Evolutionary conservation across 257 asterid species (phyloP).

Genomic region (Salvia splendens): DNA sequence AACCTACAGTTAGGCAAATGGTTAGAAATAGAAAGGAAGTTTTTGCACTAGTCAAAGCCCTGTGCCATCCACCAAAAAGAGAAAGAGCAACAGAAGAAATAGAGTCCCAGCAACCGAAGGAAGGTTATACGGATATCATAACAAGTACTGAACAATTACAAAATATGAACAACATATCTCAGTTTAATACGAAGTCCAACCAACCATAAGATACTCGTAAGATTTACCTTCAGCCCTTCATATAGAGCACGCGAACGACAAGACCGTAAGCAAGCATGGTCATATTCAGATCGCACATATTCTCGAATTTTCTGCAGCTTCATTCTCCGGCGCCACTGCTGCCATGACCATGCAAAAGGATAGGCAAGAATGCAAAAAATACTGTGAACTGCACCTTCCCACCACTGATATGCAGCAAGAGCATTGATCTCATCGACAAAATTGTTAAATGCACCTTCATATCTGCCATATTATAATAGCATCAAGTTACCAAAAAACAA

Average conservation of each 20-base stretch:
- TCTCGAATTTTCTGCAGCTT: constrained; percentile 90
- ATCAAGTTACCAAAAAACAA: constrained; percentile 19
- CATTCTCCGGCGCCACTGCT: constrained; percentile 92
- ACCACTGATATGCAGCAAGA: constrained; percentile 95
- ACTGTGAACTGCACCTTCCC: constrained; percentile 95
- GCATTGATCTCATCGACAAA: constrained; percentile 94
- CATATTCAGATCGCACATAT: constrained; percentile 95
- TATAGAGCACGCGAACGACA: constrained; percentile 99
- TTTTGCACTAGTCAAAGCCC: background rate
- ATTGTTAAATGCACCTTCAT: constrained; percentile 83
- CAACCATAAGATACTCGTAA: constrained; percentile 20
- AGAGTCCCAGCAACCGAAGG: constrained; percentile 10
- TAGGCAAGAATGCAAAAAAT: constrained; percentile 80
- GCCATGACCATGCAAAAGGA: constrained; percentile 99
- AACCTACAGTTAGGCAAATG: constrained; percentile 55
- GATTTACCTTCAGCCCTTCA: constrained; percentile 91
- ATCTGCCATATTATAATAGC: constrained; percentile 55
- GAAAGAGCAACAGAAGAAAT: background rate
- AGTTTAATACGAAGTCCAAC: background rate
- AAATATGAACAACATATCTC: constrained; percentile 20
- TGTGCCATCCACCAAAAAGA: background rate
- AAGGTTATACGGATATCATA: background rate
- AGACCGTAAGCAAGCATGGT: constrained; percentile 98
- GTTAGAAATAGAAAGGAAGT: constrained; percentile 17
- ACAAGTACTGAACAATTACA: background rate